A percentile compares a stretch with the other conserved stretches of the same genome.
Evolutionary conservation across 352 stramenopile species (phyloP).

Genomic region (Pseudoperonospora humuli): DNA sequence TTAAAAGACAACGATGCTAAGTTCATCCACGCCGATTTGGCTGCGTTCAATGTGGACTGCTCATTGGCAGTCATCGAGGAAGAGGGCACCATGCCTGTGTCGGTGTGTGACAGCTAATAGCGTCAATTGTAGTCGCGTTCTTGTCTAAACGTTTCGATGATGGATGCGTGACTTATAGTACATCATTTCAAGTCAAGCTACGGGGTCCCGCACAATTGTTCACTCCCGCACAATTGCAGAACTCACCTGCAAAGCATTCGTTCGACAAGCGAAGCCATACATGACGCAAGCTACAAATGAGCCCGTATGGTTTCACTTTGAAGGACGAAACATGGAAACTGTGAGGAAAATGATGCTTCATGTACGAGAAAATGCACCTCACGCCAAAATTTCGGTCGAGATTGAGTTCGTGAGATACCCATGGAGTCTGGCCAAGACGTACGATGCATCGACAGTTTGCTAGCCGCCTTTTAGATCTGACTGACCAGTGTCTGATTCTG

Average conservation of each 20-base stretch:
- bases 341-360: conserved; percentile 53
- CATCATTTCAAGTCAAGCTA: conserved; percentile 56
- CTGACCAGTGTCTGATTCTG: not conserved
- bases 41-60: conserved; percentile 39
- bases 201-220: conserved; percentile 60
- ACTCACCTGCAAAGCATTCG: conserved; percentile 39
- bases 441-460: conserved; percentile 1
- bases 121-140: not conserved
- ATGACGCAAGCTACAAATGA: conserved; percentile 5
- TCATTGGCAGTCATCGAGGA: conserved; percentile 28
- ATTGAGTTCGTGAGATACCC: conserved; percentile 64
- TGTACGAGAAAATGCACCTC: conserved; percentile 15
- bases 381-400: conserved; percentile 43
- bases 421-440: conserved; percentile 49
- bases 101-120: conserved; percentile 24
- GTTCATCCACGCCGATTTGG: conserved; percentile 43
- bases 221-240: conserved; percentile 55
- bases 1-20: conserved; percentile 40
- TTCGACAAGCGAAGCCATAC: conserved; percentile 15
- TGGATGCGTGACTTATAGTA: conserved; percentile 29
- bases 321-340: conserved; percentile 58
- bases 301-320: conserved; percentile 55
- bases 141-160: conserved; percentile 1
- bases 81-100: conserved; percentile 50
- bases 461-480: not conserved